These are phyloP conservation scores for Erigeron canadensis DNA, from an alignment of 129 eudicot species.

Conservation along the genomic window DNA sequence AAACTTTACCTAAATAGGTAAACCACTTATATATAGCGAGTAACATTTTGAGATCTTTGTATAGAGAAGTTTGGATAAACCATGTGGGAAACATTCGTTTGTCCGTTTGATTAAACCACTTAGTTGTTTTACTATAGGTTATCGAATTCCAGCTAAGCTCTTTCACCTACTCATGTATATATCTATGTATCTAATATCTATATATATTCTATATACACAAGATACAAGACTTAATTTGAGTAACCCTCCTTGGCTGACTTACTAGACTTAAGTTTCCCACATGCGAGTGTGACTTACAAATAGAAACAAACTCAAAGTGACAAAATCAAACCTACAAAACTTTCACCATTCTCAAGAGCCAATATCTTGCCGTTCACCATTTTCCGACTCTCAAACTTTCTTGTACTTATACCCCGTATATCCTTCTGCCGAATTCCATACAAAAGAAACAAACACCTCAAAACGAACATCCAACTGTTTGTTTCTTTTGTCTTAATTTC, in stretches of 20 bases:
- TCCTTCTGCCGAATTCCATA: constrained; percentile 29
- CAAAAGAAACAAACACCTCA: constrained; percentile 12
- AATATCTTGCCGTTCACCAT: constrained; percentile 22
- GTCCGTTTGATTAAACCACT: no score
- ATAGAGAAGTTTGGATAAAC: no score
- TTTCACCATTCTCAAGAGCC: constrained; percentile 41
- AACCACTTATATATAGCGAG: no score
- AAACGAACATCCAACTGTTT: constrained; percentile 5
- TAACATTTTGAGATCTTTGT: no score
- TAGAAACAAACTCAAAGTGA: constrained; percentile 7
- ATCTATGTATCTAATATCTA: no score
- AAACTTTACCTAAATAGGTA: no score
- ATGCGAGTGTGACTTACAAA: constrained; percentile 22
- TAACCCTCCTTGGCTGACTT: background rate
- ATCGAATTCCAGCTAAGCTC: no score
- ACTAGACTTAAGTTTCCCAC: background rate
- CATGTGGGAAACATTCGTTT: no score
- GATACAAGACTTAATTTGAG: background rate
- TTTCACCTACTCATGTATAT: no score
- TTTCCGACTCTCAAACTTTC: constrained; percentile 38
- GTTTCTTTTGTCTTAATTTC: background rate
- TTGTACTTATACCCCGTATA: constrained; percentile 13
- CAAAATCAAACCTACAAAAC: constrained; percentile 9
- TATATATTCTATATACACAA: no score
- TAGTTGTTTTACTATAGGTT: no score